Evolutionary conservation across 2,329 filamentous ascomycete genomes (phyloP), one percentile per base, ranked within the genome.

Genomic region (Colletotrichum horii): DNA sequence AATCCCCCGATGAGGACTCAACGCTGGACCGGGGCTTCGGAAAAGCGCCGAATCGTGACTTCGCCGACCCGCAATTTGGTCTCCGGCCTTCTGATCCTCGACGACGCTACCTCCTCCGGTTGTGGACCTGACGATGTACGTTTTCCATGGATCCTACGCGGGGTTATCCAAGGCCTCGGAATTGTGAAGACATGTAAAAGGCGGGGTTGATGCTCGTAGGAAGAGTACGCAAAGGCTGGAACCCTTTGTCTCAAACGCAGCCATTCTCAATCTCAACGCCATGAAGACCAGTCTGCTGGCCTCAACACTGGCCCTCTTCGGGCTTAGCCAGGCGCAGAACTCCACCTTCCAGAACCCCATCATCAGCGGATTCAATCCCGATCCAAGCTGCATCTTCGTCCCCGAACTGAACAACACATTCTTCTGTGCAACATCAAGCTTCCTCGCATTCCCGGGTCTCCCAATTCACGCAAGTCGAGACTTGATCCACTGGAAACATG

Each of bases 391-490:
- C 62, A 82, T 85, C n/a, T 83, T 84, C 65, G 80, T 88, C 24
- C 78, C 80, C 11, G 80, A 86, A 19, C 77, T 80, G 12, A 79
- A 87, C 38, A 83, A 85, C n/a, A 88, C 85, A 7, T 90, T 89
- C 78, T 89, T 88, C 80, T 89, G 88, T 76, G 87, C 85, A 4
- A 88, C 87, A 0, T 90, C 89, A 0, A 89, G 87, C 2, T 91
- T 91, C 77, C 86, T 88, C 69, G 83, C 85, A 1, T 91, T 90
- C 77, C 89, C 89, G 0, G 89, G 89, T 1, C 81, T 90, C 7
- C 89, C 89, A 0, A 85, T 91, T 24, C 87, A 90, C 78, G 87
- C 88, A 3, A 89, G 86, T n/a, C 85, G 84, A 69, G 88, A 91
- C 78, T 79, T 91, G 22, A 77, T 84, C 19, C 86, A 87, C 68